phyloP scores from a whole-genome alignment of 2,329 filamentous ascomycete genomes.

The Capronia coronata region DNA sequence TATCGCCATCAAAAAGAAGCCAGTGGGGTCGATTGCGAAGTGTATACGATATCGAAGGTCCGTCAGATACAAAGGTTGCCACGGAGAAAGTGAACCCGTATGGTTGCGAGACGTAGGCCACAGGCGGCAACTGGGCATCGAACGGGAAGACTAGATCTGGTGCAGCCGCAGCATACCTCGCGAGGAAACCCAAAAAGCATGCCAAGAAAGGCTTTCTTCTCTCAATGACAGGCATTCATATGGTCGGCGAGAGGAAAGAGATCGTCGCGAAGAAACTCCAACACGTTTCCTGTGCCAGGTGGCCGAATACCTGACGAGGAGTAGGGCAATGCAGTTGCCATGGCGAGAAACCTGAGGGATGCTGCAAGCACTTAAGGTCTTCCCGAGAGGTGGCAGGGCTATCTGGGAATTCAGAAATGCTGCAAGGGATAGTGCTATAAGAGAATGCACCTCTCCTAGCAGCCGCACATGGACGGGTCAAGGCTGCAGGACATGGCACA shows the following conservation, averaged over 20 bases:
- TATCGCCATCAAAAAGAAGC: slow-evolving; percentile 63
- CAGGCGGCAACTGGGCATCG: slow-evolving; percentile 76
- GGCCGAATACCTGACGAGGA: too few species aligned
- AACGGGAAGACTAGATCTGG: slow-evolving; percentile 57
- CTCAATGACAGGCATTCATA: slow-evolving; percentile 19
- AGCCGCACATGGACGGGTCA: slow-evolving; percentile 4
- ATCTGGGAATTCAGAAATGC: slow-evolving; percentile 13
- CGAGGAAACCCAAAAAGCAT: neutral
- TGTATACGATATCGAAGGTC: slow-evolving; percentile 56
- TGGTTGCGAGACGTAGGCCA: slow-evolving; percentile 60
- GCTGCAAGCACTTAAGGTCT: slow-evolving; percentile 12
- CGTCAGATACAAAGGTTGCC: slow-evolving; percentile 63
- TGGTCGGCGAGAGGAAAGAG: neutral
- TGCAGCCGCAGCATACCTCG: neutral
- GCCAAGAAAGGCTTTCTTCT: slow-evolving; percentile 10
- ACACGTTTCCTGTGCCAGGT: neutral
- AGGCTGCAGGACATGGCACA: slow-evolving; percentile 28
- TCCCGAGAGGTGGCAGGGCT: slow-evolving; percentile 17
- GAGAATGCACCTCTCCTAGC: slow-evolving; percentile 16
- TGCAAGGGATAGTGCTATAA: slow-evolving; percentile 19
- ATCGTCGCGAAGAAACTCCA: neutral
- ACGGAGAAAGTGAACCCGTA: slow-evolving; percentile 39
- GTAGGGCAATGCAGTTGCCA: neutral
- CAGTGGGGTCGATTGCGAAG: slow-evolving; percentile 62
- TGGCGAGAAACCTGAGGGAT: slow-evolving; percentile 2